Percentiles rank a stretch among this genome's conserved stretches.
Evolutionary conservation across 1,284 basidiomycete species (phyloP).

Genomic region (Vanrija sp.): DNA sequence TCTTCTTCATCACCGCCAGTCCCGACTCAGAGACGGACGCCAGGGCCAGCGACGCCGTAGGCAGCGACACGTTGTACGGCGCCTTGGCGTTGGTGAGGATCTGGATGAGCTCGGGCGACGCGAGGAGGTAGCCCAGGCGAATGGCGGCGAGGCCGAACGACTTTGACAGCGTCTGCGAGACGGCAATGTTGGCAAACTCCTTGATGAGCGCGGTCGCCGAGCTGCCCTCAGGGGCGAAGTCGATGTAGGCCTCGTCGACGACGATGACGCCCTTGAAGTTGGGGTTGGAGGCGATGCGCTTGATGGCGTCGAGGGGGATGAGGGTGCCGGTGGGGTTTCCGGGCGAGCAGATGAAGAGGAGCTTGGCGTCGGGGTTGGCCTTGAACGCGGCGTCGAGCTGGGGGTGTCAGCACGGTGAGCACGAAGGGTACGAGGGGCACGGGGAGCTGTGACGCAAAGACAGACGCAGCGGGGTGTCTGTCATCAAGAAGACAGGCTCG

Average conservation of each 20-base stretch:
- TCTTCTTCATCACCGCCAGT: slow-evolving; percentile 62
- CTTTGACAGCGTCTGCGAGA: slow-evolving; percentile 94
- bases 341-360: slow-evolving; percentile 93
- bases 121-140: slow-evolving; percentile 82
- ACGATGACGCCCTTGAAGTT: slow-evolving; percentile 85
- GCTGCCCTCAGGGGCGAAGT: slow-evolving; percentile 67
- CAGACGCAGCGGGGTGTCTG: neutral
- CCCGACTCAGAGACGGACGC: slow-evolving; percentile 69
- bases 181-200: slow-evolving; percentile 83
- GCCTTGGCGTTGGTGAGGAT: slow-evolving; percentile 95
- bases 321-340: slow-evolving; percentile 95
- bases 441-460: neutral
- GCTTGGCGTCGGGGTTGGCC: slow-evolving; percentile 71
- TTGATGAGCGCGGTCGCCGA: slow-evolving; percentile 67
- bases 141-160: slow-evolving; percentile 95
- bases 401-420: neutral
- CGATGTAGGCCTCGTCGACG: slow-evolving; percentile 97
- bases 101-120: slow-evolving; percentile 84
- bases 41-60: slow-evolving; percentile 78
- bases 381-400: slow-evolving; percentile 69
- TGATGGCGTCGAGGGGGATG: slow-evolving; percentile 68
- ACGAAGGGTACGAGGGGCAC: slow-evolving; percentile 9
- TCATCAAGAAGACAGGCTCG: neutral
- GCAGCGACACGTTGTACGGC: slow-evolving; percentile 93
- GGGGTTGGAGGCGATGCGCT: slow-evolving; percentile 71